Evolutionary conservation across 1,139 yeast species (phyloP).

Genomic region (Blastobotrys arbuscula): DNA sequence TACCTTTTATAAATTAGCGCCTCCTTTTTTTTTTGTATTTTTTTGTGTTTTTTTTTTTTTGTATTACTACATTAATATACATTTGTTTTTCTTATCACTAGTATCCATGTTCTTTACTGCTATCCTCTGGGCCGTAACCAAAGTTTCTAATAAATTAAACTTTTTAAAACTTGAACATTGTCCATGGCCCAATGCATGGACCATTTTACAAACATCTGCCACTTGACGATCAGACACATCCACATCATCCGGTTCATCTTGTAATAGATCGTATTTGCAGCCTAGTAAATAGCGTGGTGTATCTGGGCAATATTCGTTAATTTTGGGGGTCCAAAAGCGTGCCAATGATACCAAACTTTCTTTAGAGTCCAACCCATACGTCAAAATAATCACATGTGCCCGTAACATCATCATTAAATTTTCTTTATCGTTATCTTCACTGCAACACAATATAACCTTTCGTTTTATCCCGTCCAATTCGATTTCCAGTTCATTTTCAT

Average conservation of each 20-base stretch:
- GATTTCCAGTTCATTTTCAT: slow-evolving; percentile 3
- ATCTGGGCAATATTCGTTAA: slow-evolving; percentile 5
- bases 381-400: slow-evolving; percentile 6
- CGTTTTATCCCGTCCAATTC: slow-evolving; percentile 4
- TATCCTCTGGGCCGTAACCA: slow-evolving; percentile 3
- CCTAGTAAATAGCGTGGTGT: slow-evolving; percentile 9
- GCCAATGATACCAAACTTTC: slow-evolving; percentile 3
- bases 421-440: slow-evolving; percentile 4
- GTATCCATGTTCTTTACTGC: neutral
- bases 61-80: slow-evolving; percentile 3
- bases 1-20: too few species aligned
- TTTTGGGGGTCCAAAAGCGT: neutral
- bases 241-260: slow-evolving; percentile 9
- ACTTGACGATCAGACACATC: slow-evolving; percentile 4
- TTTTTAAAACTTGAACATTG: slow-evolving; percentile 4
- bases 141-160: slow-evolving; percentile 4
- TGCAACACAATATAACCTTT: neutral
- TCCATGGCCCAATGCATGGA: slow-evolving; percentile 2
- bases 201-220: slow-evolving; percentile 1
- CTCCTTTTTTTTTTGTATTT: neutral
- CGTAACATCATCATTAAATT: slow-evolving; percentile 5
- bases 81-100: slow-evolving; percentile 1
- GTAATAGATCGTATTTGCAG: slow-evolving; percentile 4
- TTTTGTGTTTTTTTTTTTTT: neutral
- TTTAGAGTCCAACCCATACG: slow-evolving; percentile 6